Base-by-base conservation (phyloP, 768 basidiomycete species). In the Boletus subcaerulescens region DNA sequence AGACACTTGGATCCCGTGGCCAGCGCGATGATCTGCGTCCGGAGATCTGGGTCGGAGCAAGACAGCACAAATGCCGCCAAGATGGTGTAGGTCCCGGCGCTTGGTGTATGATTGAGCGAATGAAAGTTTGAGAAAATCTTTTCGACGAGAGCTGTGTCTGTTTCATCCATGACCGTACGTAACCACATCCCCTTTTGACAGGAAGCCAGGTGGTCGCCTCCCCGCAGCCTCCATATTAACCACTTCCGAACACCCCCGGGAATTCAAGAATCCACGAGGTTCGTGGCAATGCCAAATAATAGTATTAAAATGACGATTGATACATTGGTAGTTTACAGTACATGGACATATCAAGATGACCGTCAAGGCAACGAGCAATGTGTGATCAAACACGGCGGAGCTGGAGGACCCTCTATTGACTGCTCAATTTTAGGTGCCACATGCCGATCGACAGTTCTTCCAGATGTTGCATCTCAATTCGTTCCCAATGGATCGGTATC, bases 1-100 rank as follows among this genome's bases (percentile, higher is more conserved):
- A 94, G 78, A 62, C 90, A 93, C 73, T 96, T 96, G 4, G 89
- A 87, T 12, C 95, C 94, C 9, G 92, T 90, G 1, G 80, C 86
- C 4, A 94, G 63, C 32, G 88, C 86, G 41, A 93, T 81, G 53
- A 86, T 70, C 61, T 88, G 84, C 40, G 67, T 52, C 3, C 66
- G 58, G 14, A 53, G 43, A 18, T 38, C 36, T 5, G 69, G 64
- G 26, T 52, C 46, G 9, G 58, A 14, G 33, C 77, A 71, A 42
- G 71, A 76, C 54, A 92, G 78, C 3, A 81, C 77, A 47, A 82
- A 70, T 0, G 74, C 66, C 5, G 90, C 85, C 0, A 87, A 68
- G 49, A 91, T 71, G 22, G 87, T 89, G 71, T 79, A 88, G 57
- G 88, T 80, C 2, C 74, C 73, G 8, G 74, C 57, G 17, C 77